Base-by-base conservation (phyloP, 768 basidiomycete genomes). In the Mycena chlorophos region DNA sequence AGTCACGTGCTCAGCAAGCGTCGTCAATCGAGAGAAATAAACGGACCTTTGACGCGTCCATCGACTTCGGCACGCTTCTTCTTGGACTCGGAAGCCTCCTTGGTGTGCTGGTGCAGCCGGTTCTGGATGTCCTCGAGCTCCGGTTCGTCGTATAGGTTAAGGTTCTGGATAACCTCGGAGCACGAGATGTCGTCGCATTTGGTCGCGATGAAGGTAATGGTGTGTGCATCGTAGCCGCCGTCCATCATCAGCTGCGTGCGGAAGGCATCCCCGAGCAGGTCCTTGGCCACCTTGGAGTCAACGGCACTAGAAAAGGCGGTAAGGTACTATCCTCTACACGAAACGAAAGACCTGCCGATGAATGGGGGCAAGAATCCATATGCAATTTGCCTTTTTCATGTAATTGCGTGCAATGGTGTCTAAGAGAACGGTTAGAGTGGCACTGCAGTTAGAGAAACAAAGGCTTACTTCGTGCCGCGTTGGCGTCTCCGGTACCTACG, bases 311-410 rank as follows among this genome's bases (percentile, higher is more conserved):
- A 14, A 12, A 51, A 39, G 19, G n/a, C n/a, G 14, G 43, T 47
- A 5, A 50, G 51, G 51, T 64, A 28, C 8, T 34, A 17, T 8
- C 8, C 40, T 6, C 40, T 10, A 19, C 16, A 10, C 14, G 40
- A 16, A 43, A 6, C 20, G 40, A 13, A 6, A 10, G 19, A 40
- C 45, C 5, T 28, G 20, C 45, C 45, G 45, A 27, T 46, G 45
- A 14, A 86, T 85, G 3, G 85, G 84, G 2, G 84, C 85, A n/a
- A 86, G 65, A 60, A 86, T 83, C 84, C 84, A 87, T 30, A 85
- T 78, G 51, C 80, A 83, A 45, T 82, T 72, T 50, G 79, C 81
- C 53, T 81, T 84, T 65, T 86, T 86, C 83, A 86, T 84, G 65
- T 85, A 86, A 27, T 81, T 76, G 64, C 84, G 84, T 2, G 85